Conservation (phyloP, 768 basidiomycete genomes). For the Pulveroboletus sp. region DNA sequence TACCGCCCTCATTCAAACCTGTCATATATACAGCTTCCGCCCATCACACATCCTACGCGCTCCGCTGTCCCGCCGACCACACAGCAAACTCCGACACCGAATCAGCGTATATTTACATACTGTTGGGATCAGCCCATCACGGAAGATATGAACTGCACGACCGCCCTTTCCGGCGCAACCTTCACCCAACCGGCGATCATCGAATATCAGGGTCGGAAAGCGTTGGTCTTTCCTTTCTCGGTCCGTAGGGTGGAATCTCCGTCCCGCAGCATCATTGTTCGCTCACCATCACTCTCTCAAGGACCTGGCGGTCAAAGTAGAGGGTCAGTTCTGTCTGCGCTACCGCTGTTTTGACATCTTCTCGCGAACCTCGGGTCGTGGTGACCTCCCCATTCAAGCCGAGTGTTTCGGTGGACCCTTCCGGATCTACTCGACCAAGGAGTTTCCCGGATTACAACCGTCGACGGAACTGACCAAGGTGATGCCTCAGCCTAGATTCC, state of each 20-base stretch:
- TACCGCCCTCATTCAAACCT: slow-evolving; percentile 16
- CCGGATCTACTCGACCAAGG: slow-evolving; percentile 66
- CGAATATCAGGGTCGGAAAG: slow-evolving; percentile 49
- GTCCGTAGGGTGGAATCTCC: too few species aligned
- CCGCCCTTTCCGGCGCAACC: slow-evolving; percentile 57
- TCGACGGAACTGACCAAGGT: slow-evolving; percentile 69
- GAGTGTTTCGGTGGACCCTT: slow-evolving; percentile 65
- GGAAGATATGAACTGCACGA: slow-evolving; percentile 43
- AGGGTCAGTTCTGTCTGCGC: slow-evolving; percentile 65
- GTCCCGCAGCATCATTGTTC: neutral
- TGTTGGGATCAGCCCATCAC: slow-evolving; percentile 38
- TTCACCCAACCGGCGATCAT: slow-evolving; percentile 52
- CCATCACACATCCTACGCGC: slow-evolving; percentile 16
- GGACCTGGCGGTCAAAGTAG: slow-evolving; percentile 65
- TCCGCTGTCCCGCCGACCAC: slow-evolving; percentile 1
- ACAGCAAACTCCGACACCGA: slow-evolving; percentile 8
- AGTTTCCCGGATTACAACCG: slow-evolving; percentile 65
- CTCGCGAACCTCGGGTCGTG: slow-evolving; percentile 29
- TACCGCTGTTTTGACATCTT: slow-evolving; percentile 67
- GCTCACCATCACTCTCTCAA: slow-evolving; percentile 21
- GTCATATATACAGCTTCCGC: slow-evolving; percentile 18
- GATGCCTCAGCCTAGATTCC: neutral
- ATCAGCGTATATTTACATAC: slow-evolving; percentile 41
- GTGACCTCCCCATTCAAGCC: slow-evolving; percentile 46
- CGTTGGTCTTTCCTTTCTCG: slow-evolving; percentile 59